Conservation (phyloP, 2,329 filamentous ascomycete genomes). For the Clarireedia sp. region DNA sequence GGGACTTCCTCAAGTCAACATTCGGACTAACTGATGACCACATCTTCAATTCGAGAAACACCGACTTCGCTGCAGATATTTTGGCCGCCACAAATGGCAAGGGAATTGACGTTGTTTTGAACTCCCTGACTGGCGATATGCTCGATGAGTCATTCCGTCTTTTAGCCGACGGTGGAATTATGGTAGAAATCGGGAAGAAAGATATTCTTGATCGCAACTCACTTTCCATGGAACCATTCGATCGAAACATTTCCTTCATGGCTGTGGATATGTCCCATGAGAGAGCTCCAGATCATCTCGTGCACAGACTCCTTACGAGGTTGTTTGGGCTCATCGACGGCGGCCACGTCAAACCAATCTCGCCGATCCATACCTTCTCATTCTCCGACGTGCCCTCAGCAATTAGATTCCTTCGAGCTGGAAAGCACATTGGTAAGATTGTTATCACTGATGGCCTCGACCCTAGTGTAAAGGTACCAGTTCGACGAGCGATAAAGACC, state of each 20-base stretch:
- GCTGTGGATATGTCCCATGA: conserved; percentile 16
- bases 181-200: conserved; percentile 18
- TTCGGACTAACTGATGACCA: background rate
- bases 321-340: background rate
- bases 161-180: conserved; percentile 29
- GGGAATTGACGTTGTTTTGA: conserved; percentile 28
- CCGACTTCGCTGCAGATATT: background rate
- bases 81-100: background rate
- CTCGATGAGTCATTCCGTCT: conserved; percentile 28
- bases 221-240: conserved; percentile 17
- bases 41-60: background rate
- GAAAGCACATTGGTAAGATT: conserved; percentile 37
- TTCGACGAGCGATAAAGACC: conserved; percentile 14
- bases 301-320: conserved; percentile 6
- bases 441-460: conserved; percentile 20
- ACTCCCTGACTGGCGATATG: conserved; percentile 23
- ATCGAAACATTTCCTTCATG: conserved; percentile 15
- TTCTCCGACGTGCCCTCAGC: conserved; percentile 25
- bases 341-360: conserved; percentile 15
- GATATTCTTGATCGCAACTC: conserved; percentile 14
- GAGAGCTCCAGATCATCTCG: background rate
- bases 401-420: conserved; percentile 31
- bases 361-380: conserved; percentile 11
- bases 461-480: background rate
- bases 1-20: background rate